These are phyloP conservation scores for Setaria italica DNA, from an alignment of 202 grass and related monocot species.

Conservation along the genomic window DNA sequence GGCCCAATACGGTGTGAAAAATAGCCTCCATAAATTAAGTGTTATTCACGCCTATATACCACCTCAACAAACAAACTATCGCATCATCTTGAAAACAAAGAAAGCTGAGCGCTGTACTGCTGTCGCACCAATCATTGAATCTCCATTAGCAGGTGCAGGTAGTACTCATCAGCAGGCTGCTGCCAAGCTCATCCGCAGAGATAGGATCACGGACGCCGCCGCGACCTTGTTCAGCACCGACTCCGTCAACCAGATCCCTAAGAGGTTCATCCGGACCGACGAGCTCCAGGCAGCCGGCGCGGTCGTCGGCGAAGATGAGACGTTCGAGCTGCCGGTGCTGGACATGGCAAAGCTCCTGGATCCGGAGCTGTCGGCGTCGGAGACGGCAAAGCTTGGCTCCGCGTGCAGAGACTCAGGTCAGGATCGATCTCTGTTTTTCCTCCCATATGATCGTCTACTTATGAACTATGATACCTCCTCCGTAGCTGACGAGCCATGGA, in stretches of 20 bases:
- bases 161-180: neutral
- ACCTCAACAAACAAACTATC: no score
- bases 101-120: no score
- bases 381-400: constrained; percentile 30
- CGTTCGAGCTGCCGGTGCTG: constrained; percentile 15
- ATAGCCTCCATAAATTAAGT: no score
- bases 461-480: no score
- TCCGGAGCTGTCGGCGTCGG: neutral
- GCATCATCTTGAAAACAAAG: no score
- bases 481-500: no score
- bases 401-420: constrained; percentile 26
- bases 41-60: no score
- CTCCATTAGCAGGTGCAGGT: no score
- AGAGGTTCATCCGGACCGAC: constrained; percentile 39
- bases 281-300: neutral
- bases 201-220: neutral
- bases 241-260: constrained; percentile 19
- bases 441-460: no score
- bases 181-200: neutral
- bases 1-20: no score
- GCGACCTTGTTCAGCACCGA: neutral
- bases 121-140: no score
- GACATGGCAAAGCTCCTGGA: constrained; percentile 43
- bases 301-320: neutral
- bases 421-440: no score